Percentiles rank a stretch among this genome's conserved stretches.
Conservation (phyloP, 2,329 filamentous ascomycete genomes). For the Colletotrichum theobromicola region DNA sequence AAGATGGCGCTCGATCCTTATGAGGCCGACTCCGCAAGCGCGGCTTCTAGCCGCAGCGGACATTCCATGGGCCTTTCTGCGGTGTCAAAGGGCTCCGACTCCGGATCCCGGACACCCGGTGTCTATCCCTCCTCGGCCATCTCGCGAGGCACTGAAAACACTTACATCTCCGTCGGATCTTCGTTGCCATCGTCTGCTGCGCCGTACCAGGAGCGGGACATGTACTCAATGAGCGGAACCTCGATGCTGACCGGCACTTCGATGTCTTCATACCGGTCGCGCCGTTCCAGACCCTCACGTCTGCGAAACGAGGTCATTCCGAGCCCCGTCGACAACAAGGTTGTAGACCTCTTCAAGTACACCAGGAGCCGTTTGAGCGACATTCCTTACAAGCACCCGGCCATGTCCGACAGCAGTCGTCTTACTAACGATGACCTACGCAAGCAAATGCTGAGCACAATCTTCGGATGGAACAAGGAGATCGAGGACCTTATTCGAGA, state of each 20-base stretch:
- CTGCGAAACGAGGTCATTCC: constrained; percentile 81
- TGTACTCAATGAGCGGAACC: constrained; percentile 59
- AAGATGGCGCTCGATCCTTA: constrained; percentile 60
- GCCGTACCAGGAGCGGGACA: constrained; percentile 47
- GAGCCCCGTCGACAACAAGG: constrained; percentile 75
- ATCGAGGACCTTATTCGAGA: constrained; percentile 82
- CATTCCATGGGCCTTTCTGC: constrained; percentile 57
- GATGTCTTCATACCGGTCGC: constrained; percentile 52
- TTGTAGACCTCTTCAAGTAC: constrained; percentile 85
- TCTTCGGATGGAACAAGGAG: constrained; percentile 94
- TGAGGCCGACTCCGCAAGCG: constrained; percentile 63
- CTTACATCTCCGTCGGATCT: constrained; percentile 72
- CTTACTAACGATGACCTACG: constrained; percentile 82
- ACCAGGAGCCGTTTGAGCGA: constrained; percentile 82
- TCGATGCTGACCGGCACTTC: constrained; percentile 47
- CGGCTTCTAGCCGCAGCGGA: constrained; percentile 63
- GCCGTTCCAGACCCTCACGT: constrained; percentile 64
- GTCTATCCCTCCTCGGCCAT: constrained; percentile 55
- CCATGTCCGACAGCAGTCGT: constrained; percentile 59
- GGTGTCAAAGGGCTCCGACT: constrained; percentile 56
- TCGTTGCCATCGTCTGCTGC: constrained; percentile 50
- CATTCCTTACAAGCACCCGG: constrained; percentile 78
- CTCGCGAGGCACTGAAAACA: constrained; percentile 64
- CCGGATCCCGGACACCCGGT: constrained; percentile 55
- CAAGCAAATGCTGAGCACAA: constrained; percentile 87